Evolutionary conservation across 306 rosid genomes (phyloP), one percentile per base, ranked within the genome.

Genomic region (Ormosia emarginata): DNA sequence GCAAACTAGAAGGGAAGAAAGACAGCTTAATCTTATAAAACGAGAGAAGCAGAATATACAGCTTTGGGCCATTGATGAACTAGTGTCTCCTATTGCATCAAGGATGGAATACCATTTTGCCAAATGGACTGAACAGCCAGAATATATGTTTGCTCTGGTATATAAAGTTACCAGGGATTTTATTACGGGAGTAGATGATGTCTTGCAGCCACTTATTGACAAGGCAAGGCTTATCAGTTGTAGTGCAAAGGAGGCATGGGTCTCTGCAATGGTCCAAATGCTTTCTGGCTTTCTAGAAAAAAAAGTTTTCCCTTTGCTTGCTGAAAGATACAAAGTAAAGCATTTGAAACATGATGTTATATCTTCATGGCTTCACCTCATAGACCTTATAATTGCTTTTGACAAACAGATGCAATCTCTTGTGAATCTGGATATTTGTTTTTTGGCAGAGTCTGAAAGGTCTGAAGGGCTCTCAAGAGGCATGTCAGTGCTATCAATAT

Each of bases 221-320:
- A 84, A 71, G 79, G 97, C 93, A 37, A 86, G 92, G 87, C 82
- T 92, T 58, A 53, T 78, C 53, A 89, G 91, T 63, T 92, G 86
- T 44, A 92, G 97, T 79, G 94, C 97, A 66, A 88, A 86, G 87
- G 97, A 92, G 75, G 92, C 97, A 64, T 92, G 97, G 97, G 88
- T 90, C 46, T 82, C 79, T 77, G 90, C 94, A 50, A 88, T 92
- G 91, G 90, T 92, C 69, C 91, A 78, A 80, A 80, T 83, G 84
- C 91, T 92, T 67, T 90, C 91, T 53, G 85, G 86, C 74, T 90
- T 87, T 85, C 89, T 92, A 73, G 90, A 73, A 36, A 90, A 90
- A 66, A 85, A 77, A 12, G 41, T 85, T 72, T 82, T 92, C 79
- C 4, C 90, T 78, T 70, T 57, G 69, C 94, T 92, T 56, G 86